phyloP scores from a whole-genome alignment of 768 basidiomycete genomes.

The Pisolithus sp. region DNA sequence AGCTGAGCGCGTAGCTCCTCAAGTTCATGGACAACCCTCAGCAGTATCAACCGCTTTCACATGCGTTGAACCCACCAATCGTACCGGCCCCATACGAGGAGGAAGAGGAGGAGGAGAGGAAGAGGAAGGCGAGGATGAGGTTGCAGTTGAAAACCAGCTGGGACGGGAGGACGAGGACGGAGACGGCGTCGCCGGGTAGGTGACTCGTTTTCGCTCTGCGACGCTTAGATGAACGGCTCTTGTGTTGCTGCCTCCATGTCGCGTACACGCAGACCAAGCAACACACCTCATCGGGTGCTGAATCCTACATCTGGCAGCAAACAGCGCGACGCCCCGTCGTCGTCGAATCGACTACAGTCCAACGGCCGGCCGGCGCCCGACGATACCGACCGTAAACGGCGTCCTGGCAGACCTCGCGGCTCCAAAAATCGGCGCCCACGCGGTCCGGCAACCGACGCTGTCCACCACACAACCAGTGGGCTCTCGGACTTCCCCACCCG shows the following conservation, averaged over 20 bases:
- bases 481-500: conserved; percentile 24
- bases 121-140: conserved; percentile 59
- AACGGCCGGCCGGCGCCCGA: conserved; percentile 23
- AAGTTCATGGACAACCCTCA: conserved; percentile 58
- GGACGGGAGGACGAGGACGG: conserved; percentile 41
- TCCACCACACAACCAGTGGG: conserved; percentile 9
- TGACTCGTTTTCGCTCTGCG: conserved; percentile 9
- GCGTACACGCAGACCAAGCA: conserved; percentile 18
- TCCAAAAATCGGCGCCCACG: conserved; percentile 65
- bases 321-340: conserved; percentile 10
- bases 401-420: conserved; percentile 73
- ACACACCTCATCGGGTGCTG: conserved; percentile 10
- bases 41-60: conserved; percentile 75
- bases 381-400: conserved; percentile 50
- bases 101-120: conserved; percentile 53
- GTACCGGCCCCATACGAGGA: conserved; percentile 38
- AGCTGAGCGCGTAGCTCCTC: background rate
- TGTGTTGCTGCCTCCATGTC: conserved; percentile 1
- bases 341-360: conserved; percentile 19
- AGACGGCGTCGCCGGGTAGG: conserved; percentile 30
- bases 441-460: conserved; percentile 21
- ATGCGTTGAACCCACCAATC: conserved; percentile 60
- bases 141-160: conserved; percentile 68
- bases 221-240: background rate
- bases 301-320: conserved; percentile 12